These are phyloP conservation scores for Ophiocordyceps camponoti-leonardi DNA, from an alignment of 2,329 filamentous ascomycete species.

Conservation along the genomic window DNA sequence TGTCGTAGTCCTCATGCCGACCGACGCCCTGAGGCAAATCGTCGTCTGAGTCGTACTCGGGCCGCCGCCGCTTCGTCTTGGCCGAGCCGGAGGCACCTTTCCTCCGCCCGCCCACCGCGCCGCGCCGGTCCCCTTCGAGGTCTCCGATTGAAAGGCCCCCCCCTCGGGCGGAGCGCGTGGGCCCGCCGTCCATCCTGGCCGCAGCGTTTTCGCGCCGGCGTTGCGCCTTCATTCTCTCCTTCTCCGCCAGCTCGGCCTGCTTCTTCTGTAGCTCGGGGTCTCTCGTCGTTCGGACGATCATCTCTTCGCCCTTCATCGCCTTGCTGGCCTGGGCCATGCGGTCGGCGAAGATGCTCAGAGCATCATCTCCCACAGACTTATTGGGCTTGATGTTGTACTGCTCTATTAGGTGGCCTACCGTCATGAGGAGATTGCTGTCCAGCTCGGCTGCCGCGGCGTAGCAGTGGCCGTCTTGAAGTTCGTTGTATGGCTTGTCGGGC, in stretches of 20 bases:
- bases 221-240: slow-evolving; percentile 51
- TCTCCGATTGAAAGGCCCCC: slow-evolving; percentile 51
- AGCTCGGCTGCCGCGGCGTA: slow-evolving; percentile 60
- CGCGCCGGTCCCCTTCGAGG: slow-evolving; percentile 51
- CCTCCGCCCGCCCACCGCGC: slow-evolving; percentile 33
- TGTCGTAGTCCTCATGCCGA: slow-evolving; percentile 59
- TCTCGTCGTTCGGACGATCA: slow-evolving; percentile 52
- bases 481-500: slow-evolving; percentile 40
- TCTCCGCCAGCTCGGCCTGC: slow-evolving; percentile 57
- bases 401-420: slow-evolving; percentile 61
- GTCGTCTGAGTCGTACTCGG: slow-evolving; percentile 64
- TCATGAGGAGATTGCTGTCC: slow-evolving; percentile 48
- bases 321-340: slow-evolving; percentile 48
- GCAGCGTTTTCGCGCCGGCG: slow-evolving; percentile 51
- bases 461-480: slow-evolving; percentile 55
- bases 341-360: slow-evolving; percentile 49
- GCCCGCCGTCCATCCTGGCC: slow-evolving; percentile 43
- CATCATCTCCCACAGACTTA: slow-evolving; percentile 51
- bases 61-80: slow-evolving; percentile 34
- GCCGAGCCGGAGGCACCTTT: slow-evolving; percentile 30
- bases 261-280: slow-evolving; percentile 63
- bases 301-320: slow-evolving; percentile 36
- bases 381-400: slow-evolving; percentile 53
- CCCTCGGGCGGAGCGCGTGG: slow-evolving; percentile 29
- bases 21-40: slow-evolving; percentile 44